Base-by-base conservation (phyloP, 768 basidiomycete species). In the Collybiopsis confluens region DNA sequence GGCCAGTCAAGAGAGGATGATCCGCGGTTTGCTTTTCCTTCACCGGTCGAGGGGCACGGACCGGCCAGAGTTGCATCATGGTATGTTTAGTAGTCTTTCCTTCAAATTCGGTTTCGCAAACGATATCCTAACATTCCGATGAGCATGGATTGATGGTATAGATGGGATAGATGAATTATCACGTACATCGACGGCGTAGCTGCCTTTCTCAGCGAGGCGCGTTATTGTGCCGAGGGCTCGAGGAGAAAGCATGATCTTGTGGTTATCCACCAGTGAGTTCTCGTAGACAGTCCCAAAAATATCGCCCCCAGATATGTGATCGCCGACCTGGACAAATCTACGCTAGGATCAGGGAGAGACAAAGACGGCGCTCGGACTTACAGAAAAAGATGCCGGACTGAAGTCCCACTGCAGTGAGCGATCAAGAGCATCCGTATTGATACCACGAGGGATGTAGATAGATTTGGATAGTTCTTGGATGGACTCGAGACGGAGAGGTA, bases 361-460 rank as follows among this genome's bases (percentile, higher is more conserved):
- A 53, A 42, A 36, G 35, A 28, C 38, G 56, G 20, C 41, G 40
- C 58, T 61, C 21, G 63, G 90, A 89, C 73, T 89, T 90, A 48
- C 47, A 36, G 47, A 48, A 76, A 83, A 90, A 43, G 80, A 75
- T 9, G 80, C 73, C 8, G 94, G 95, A 48, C 82, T 88, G 69
- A 98, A 99, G 68, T 99, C 97, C 97, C 97, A 99, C 67, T 91
- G 77, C 57, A 94, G 70, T 18, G 77, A 77, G 46, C 97, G 85
- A 67, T 93, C 91, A 24, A 99, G 82, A 23, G 95, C 90, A 59
- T 95, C 85, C 30, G 97, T 98, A 72, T 98, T 98, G 71, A 99
- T 98, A 53, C 97, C 97, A 63, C 94, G 89, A 59, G 97, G 97
- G 58, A 99, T 98, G 72, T 99, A 99, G 64, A 99, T 99, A n/a